Evolutionary conservation across 106 monocot genomes (phyloP).

Genomic region (Dendrobium chrysotoxum): DNA sequence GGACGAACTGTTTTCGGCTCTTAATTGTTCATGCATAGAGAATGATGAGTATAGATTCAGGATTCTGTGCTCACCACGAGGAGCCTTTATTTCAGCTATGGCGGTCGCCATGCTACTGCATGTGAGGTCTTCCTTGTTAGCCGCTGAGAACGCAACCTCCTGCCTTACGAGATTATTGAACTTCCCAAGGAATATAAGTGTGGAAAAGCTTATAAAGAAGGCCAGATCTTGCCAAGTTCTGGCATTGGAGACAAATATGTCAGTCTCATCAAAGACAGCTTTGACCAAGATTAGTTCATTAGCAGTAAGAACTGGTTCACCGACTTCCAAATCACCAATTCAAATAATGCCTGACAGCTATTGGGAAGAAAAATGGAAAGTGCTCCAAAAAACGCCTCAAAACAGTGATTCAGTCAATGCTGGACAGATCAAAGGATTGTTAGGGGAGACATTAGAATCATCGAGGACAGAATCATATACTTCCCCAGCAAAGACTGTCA

Average conservation of each 20-base stretch:
- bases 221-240: constrained; percentile 50
- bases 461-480: constrained; percentile 41
- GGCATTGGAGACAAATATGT: constrained; percentile 30
- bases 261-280: not conserved
- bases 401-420: constrained; percentile 8
- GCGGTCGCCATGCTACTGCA: constrained; percentile 70
- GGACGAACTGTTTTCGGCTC: constrained; percentile 64
- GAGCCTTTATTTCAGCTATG: constrained; percentile 49
- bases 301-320: constrained; percentile 12
- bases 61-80: constrained; percentile 44
- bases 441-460: constrained; percentile 14
- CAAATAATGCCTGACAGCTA: constrained; percentile 44
- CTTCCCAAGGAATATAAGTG: constrained; percentile 41
- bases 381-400: constrained; percentile 30
- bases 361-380: constrained; percentile 79
- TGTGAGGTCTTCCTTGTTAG: constrained; percentile 53
- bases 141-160: constrained; percentile 56
- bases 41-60: constrained; percentile 29
- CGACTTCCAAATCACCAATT: constrained; percentile 17
- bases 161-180: constrained; percentile 65
- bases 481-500: constrained; percentile 14
- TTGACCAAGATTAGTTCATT: constrained; percentile 12
- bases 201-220: constrained; percentile 54
- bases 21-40: constrained; percentile 17
- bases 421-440: constrained; percentile 8